Evolutionary conservation across 2,329 filamentous ascomycete genomes (phyloP).

Genomic region (Colletotrichum godetiae): DNA sequence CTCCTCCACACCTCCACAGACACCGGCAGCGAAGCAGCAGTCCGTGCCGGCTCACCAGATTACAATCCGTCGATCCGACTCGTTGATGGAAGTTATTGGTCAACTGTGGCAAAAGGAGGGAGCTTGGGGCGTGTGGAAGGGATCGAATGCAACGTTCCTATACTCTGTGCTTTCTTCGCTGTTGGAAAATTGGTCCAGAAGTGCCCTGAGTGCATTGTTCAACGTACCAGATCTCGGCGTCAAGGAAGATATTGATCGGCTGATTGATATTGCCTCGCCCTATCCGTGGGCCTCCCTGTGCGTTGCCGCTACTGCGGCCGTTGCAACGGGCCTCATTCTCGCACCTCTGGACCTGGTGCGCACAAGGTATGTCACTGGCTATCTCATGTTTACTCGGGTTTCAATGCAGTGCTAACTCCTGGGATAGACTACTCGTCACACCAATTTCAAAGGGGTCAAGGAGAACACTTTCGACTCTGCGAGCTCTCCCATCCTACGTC

Average conservation of each 20-base stretch:
- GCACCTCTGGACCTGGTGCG: conserved; percentile 91
- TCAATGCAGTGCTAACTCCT: conserved; percentile 41
- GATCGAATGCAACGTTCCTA: conserved; percentile 90
- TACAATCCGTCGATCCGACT: conserved; percentile 78
- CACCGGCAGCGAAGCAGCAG: conserved; percentile 49
- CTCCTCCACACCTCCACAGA: conserved; percentile 43
- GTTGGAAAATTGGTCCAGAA: conserved; percentile 91
- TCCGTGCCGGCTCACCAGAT: conserved; percentile 69
- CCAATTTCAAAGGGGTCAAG: conserved; percentile 80
- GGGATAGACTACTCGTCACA: conserved; percentile 79
- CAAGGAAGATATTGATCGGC: conserved; percentile 80
- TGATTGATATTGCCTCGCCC: conserved; percentile 78
- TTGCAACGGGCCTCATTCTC: conserved; percentile 82
- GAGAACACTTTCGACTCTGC: conserved; percentile 81
- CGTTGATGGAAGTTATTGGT: conserved; percentile 85
- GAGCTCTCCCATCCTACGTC: conserved; percentile 80
- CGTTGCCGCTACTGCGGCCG: conserved; percentile 73
- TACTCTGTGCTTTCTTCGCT: conserved; percentile 89
- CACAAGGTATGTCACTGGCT: conserved; percentile 67
- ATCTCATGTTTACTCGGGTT: neutral
- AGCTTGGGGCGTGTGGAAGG: conserved; percentile 93
- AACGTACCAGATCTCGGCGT: conserved; percentile 88
- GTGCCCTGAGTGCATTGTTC: conserved; percentile 88
- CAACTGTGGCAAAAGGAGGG: conserved; percentile 92
- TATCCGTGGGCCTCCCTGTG: conserved; percentile 85